phyloP scores from a whole-genome alignment of 495 filamentous ascomycete species.

The Tuber brumale region DNA sequence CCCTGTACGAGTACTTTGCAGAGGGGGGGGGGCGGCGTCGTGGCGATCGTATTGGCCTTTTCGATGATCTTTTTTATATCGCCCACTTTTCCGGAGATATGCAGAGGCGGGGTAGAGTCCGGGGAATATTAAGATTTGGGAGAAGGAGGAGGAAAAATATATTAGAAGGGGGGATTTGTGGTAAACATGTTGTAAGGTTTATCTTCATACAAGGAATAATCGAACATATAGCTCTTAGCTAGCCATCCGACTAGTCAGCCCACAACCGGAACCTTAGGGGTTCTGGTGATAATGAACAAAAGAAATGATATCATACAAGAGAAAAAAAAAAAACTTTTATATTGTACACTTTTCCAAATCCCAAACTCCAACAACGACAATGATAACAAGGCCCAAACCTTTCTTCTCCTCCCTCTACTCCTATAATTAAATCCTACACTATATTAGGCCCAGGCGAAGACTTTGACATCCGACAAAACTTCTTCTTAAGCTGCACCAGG shows the following conservation, averaged over 20 bases:
- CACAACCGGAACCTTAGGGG: neutral
- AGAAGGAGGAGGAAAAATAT: no score
- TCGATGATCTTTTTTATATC: neutral
- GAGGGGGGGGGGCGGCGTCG: no score
- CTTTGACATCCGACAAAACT: neutral
- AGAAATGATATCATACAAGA: neutral
- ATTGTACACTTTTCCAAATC: neutral
- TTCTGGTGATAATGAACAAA: neutral
- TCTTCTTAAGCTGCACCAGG: neutral
- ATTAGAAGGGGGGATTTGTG: no score
- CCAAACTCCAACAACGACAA: neutral
- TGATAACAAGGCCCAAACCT: neutral
- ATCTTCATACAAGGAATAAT: neutral
- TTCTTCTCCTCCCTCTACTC: neutral
- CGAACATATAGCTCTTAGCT: neutral
- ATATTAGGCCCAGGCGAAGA: neutral
- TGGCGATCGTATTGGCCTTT: neutral
- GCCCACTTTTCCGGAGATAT: neutral
- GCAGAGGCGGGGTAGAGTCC: neutral
- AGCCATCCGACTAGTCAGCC: neutral
- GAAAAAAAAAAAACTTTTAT: neutral
- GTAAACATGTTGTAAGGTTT: neutral
- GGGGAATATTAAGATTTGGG: neutral
- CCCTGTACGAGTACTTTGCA: no score
- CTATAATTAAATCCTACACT: neutral